phyloP scores from a whole-genome alignment of 306 rosid species.

The Myrica gale region DNA sequence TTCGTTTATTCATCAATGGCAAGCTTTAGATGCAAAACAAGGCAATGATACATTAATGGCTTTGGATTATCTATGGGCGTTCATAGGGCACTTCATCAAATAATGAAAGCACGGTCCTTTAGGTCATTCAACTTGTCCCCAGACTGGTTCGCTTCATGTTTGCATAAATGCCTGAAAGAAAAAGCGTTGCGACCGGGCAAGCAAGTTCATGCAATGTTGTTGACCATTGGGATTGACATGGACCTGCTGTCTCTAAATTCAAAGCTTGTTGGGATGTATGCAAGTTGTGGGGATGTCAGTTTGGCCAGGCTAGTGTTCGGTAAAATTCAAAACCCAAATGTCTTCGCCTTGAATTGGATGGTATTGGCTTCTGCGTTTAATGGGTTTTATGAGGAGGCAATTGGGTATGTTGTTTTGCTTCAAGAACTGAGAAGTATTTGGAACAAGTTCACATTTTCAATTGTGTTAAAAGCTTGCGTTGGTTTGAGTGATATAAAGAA shows the following conservation, averaged over 20 bases:
- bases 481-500: slow-evolving; percentile 58
- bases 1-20: not conserved
- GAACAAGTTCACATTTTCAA: slow-evolving; percentile 50
- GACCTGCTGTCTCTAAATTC: slow-evolving; percentile 47
- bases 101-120: slow-evolving; percentile 29
- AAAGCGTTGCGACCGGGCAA: slow-evolving; percentile 55
- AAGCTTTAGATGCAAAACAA: not conserved
- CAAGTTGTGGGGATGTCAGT: slow-evolving; percentile 48
- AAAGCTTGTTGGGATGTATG: slow-evolving; percentile 66
- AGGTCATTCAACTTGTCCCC: slow-evolving; percentile 31
- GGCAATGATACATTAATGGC: not conserved
- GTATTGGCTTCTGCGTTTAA: slow-evolving; percentile 41
- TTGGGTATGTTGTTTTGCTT: slow-evolving; percentile 42
- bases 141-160: slow-evolving; percentile 37
- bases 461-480: slow-evolving; percentile 53
- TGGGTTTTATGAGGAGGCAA: slow-evolving; percentile 50
- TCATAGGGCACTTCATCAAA: not conserved
- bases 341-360: slow-evolving; percentile 70
- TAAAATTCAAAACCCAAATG: slow-evolving; percentile 44
- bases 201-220: slow-evolving; percentile 56
- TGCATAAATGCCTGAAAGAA: slow-evolving; percentile 59
- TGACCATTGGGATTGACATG: slow-evolving; percentile 44
- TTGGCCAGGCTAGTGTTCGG: slow-evolving; percentile 38
- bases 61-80: not conserved
- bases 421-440: slow-evolving; percentile 38